Percentiles rank a stretch among this genome's conserved stretches.
Evolutionary conservation across 2,329 filamentous ascomycete species (phyloP).

Genomic region (Monosporascus sp.): DNA sequence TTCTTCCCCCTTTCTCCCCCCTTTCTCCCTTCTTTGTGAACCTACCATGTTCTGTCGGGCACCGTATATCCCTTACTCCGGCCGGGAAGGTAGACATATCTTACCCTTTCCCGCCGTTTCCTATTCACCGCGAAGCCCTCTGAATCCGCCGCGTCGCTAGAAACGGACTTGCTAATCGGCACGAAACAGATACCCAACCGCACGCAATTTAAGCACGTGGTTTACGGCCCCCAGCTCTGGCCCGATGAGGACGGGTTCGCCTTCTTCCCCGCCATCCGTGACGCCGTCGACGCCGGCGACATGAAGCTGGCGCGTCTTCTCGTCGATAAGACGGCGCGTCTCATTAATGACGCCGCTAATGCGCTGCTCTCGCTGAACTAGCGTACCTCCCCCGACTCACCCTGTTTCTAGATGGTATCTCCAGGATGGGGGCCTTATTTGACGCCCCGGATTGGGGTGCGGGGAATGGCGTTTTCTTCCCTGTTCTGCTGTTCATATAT

Average conservation of each 20-base stretch:
- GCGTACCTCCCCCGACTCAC: neutral
- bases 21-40: neutral
- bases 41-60: neutral
- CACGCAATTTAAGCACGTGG: conserved; percentile 87
- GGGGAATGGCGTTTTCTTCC: no score
- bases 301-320: conserved; percentile 64
- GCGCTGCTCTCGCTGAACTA: conserved; percentile 8
- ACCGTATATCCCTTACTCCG: neutral
- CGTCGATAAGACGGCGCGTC: conserved; percentile 65
- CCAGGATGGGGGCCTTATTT: no score
- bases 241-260: conserved; percentile 57
- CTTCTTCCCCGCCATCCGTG: conserved; percentile 79
- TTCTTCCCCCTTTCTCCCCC: conserved; percentile 3
- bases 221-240: conserved; percentile 82
- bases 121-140: neutral
- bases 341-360: conserved; percentile 40
- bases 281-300: conserved; percentile 67
- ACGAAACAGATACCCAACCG: conserved; percentile 66
- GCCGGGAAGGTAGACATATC: conserved; percentile 57
- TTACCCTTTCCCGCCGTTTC: conserved; percentile 2
- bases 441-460: no score
- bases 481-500: no score
- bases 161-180: conserved; percentile 8
- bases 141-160: neutral
- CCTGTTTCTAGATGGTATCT: neutral